Base-by-base conservation (phyloP, 768 basidiomycete genomes). In the Suillus subaureus region DNA sequence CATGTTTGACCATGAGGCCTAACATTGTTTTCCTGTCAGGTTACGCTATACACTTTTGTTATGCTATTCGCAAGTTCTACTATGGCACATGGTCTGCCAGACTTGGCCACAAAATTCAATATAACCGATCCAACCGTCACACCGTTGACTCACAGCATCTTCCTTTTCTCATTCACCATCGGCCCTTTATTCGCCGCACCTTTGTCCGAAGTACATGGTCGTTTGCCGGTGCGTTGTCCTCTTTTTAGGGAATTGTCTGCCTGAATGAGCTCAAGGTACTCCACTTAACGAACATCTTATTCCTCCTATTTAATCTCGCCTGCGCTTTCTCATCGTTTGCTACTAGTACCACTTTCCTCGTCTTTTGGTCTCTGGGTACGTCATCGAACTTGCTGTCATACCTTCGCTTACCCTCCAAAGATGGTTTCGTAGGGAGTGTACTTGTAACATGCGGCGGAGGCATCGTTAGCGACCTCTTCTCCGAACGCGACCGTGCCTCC, bases 291-390 rank as follows among this genome's bases (percentile, higher is more conserved):
- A 51, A 51, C 8, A 15, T 51, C 7, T 4, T 51, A 26, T 51
- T 51, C 15, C 23, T 51, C 7, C 26, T 26, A 15, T 51, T 51
- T 9, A 51, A 51, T 51, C 51, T 51, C 26, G 51, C 15, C 28
- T 54, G 26, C 28, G 16, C 51, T 9, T 28, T 28, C 8, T 31
- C n/a, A n/a, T n/a, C n/a, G n/a, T n/a, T n/a, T n/a, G n/a, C n/a
- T 26, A 31, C 52, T 33, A 33, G 33, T 33, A 5, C 33, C 6
- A 81, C 76, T 1, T 64, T 83, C 3, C 79, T 93, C 35, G 86
- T 71, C 7, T 89, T 92, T 74, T 88, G 91, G 47, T 84, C 92
- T 71, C 77, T 93, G 12, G 77, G 91, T 91, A 70, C n/a, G 87
- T 77, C 40, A 16, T 21, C 0, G 51, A 15, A 6, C 11, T n/a